Percentiles rank a stretch among this genome's conserved stretches.
Conservation (phyloP, 2,329 filamentous ascomycete genomes). For the Didymella glomerata region DNA sequence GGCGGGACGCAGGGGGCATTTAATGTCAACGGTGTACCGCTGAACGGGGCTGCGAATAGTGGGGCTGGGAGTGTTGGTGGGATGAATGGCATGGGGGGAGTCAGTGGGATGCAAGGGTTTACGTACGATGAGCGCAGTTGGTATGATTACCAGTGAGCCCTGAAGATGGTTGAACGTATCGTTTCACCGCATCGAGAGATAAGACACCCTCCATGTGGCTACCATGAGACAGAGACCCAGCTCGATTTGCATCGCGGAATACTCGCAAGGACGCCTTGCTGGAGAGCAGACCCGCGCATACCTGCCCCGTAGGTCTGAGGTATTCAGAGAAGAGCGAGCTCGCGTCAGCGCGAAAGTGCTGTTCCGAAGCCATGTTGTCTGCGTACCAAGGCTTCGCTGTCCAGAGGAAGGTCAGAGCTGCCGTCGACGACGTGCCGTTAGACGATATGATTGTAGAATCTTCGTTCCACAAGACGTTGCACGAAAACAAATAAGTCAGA, state of each 20-base stretch:
- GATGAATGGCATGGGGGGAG: not conserved
- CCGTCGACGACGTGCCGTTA: no score
- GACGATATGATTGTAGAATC: no score
- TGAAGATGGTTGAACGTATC: no score
- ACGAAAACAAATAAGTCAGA: no score
- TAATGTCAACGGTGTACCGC: conserved; percentile 14
- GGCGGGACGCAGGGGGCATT: conserved; percentile 23
- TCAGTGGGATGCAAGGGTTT: conserved; percentile 27
- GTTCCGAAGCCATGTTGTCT: not conserved
- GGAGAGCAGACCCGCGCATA: not conserved
- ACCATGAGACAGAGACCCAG: not conserved
- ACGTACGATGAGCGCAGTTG: conserved; percentile 40
- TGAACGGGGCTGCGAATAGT: not conserved
- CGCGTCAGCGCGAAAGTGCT: not conserved
- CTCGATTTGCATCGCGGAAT: no score
- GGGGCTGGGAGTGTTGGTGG: no score
- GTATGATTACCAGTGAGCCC: conserved; percentile 26
- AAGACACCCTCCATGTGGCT: no score
- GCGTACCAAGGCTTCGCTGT: no score
- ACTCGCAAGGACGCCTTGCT: no score
- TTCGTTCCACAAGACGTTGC: no score
- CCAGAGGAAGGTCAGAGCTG: not conserved
- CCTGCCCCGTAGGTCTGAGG: not conserved
- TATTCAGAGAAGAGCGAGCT: not conserved
- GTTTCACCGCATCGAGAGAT: no score